Base-by-base conservation (phyloP, 2,329 filamentous ascomycete species). In the Pestalotiopsis sp. region DNA sequence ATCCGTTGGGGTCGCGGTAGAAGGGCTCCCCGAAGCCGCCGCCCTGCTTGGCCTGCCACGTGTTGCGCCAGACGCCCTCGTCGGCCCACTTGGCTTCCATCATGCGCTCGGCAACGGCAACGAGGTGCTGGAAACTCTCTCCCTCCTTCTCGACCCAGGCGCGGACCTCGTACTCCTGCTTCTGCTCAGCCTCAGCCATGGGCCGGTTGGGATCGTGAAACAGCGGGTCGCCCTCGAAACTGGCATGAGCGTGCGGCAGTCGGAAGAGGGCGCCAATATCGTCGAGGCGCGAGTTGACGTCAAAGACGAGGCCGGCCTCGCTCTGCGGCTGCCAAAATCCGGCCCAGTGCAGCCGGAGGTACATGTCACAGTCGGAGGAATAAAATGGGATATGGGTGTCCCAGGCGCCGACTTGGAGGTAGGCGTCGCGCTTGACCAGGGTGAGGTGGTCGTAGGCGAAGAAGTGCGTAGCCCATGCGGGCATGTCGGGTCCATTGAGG, bases 391-490 rank as follows among this genome's bases (percentile, higher is more conserved):
- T 84, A 60, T 82, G 78, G 0, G 81, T 82, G 70, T 86, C 85
- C 82, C 84, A 87, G 11, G 74, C 81, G 13, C 85, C 75, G 52
- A 83, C 78, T 3, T 79, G 75, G 59, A 79, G 76, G 69, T 80
- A 83, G 0, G 81, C 79, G 30, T 78, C 77, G 26, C 81, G 80
- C 68, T 85, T 85, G 35, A 86, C 81, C 3, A 83, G 77, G 0
- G 83, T 80, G n/a, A 87, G 78, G 66, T 81, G 81, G 72, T 87
- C 85, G 69, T 78, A 86, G 4, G 80, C 78, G 72, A 86, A 87
- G 75, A 84, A 85, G 60, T 81, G 81, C 61, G 82, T 79, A 2
- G 80, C 81, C 84, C 84, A 86, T 35, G 76, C 74, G 14, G 77
- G 76, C 73, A 79, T 77, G 30, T 78, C 75, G 0, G 75, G 75